Evolutionary conservation across 192 early-diverging fungal genomes (phyloP).

Genomic region (Coemansia sp.): DNA sequence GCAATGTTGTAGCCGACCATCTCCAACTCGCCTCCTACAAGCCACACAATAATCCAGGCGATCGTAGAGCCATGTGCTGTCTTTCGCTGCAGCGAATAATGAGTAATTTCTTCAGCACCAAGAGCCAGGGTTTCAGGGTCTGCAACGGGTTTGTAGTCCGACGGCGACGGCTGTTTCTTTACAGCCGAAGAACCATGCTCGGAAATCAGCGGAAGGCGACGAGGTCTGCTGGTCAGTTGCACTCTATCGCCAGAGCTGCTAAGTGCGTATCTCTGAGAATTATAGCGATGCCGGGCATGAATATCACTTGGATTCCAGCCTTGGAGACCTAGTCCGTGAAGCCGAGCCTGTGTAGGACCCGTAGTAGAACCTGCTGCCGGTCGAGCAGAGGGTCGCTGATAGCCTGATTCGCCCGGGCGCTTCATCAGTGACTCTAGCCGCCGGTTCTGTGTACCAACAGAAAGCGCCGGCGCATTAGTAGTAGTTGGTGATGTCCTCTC

Average conservation of each 20-base stretch:
- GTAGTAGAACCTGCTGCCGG: conserved; percentile 13
- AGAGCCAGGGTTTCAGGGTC: conserved; percentile 40
- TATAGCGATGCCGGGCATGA: conserved; percentile 12
- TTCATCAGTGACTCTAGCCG: conserved; percentile 41
- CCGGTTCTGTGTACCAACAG: conserved; percentile 17
- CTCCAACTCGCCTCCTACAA: conserved; percentile 55
- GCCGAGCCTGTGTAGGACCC: conserved; percentile 5
- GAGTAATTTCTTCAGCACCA: conserved; percentile 29
- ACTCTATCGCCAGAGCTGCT: conserved; percentile 6
- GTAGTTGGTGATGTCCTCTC: conserved; percentile 11
- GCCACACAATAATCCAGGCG: conserved; percentile 49
- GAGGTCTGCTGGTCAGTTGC: conserved; percentile 8
- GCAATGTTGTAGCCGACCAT: conserved; percentile 57
- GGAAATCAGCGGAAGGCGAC: conserved; percentile 14
- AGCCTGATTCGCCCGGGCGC: conserved; percentile 21
- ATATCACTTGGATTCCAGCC: conserved; percentile 27
- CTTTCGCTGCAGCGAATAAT: conserved; percentile 28
- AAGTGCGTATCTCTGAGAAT: conserved; percentile 9
- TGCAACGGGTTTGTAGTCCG: conserved; percentile 53
- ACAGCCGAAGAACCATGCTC: conserved; percentile 10
- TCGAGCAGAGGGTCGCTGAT: conserved; percentile 33
- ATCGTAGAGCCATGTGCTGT: conserved; percentile 18
- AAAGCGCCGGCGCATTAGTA: neutral
- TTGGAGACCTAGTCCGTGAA: conserved; percentile 46
- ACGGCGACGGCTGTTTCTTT: conserved; percentile 31